Percentiles rank a stretch among this genome's conserved stretches.
phyloP scores from a whole-genome alignment of 345 rosid species.

The Aethionema arabicum region DNA sequence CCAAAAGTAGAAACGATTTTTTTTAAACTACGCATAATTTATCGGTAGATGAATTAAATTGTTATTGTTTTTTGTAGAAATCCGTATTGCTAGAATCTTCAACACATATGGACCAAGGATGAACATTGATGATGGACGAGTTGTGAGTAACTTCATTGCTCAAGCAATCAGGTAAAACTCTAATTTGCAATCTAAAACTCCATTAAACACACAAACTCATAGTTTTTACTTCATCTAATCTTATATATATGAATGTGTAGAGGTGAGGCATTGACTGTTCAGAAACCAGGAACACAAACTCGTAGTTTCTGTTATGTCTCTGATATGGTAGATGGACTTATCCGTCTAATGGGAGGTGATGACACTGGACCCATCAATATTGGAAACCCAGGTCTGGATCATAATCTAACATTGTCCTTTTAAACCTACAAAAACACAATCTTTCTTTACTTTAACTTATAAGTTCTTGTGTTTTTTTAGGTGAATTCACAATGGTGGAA shows the following conservation, averaged over 20 bases:
- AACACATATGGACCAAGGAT: slow-evolving; percentile 97
- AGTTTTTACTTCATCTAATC: neutral
- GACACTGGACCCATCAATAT: slow-evolving; percentile 95
- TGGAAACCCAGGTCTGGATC: slow-evolving; percentile 78
- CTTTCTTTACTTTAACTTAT: neutral
- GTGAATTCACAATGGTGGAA: slow-evolving; percentile 88
- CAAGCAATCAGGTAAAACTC: slow-evolving; percentile 72
- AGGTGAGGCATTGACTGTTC: slow-evolving; percentile 86
- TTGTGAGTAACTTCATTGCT: slow-evolving; percentile 96
- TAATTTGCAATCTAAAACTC: neutral
- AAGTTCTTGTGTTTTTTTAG: slow-evolving; percentile 36
- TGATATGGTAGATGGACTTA: slow-evolving; percentile 98
- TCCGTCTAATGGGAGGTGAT: slow-evolving; percentile 91
- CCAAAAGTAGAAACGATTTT: too few relatives aligned
- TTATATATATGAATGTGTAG: slow-evolving; percentile 30
- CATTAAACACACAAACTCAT: too few relatives aligned
- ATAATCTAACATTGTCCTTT: neutral
- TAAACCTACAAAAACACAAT: neutral
- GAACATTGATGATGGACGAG: slow-evolving; percentile 99
- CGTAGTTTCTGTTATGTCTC: slow-evolving; percentile 98
- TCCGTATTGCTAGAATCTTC: slow-evolving; percentile 94
- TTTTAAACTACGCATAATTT: too few relatives aligned
- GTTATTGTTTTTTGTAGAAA: slow-evolving; percentile 47
- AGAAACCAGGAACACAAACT: slow-evolving; percentile 92
- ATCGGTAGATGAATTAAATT: too few relatives aligned